Evolutionary conservation across 202 grass and related monocot species (phyloP), one percentile per base, ranked within the genome.

Genomic region (Digitaria exilis): DNA sequence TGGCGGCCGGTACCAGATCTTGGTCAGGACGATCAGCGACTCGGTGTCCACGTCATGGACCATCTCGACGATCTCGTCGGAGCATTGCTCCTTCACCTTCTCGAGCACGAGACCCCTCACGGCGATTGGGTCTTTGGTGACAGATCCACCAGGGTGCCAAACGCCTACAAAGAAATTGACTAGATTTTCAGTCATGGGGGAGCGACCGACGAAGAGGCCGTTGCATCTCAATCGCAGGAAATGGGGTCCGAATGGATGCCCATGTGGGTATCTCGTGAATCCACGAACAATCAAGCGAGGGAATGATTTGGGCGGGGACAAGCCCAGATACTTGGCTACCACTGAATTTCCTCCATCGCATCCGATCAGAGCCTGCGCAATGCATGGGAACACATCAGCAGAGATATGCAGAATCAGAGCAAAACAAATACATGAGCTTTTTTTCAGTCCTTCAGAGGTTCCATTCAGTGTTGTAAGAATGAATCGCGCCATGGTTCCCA

Each of bases 291-390:
- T 32, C 41, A 21, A 4, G 5, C 39, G 28, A 46, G 80, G 71
- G 11, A 70, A 1, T 3, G 37, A 70, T 13, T 29, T 80, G 1
- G 52, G 51, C 2, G 31, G 25, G 2, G 42, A 42, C 30, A 88
- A 9, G 2, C 85, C 85, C 12, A 91, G 5, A 25, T 72, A 80
- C 31, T 83, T 91, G 1, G 82, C 82, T 15, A 92, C 79, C 32
- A 86, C 86, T 4, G 86, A 92, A 30, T 92, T 92, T 9, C 58
- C 17, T 0, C 86, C 83, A 69, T 89, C 90, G 34, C 86, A 86
- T 17, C 82, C 86, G 6, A 91, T 88, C 17, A 92, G 18, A 32
- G 80, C 79, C 78, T 85, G 34, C 76, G 1, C 25, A 1, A 28
- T 1, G n/a, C n/a, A n/a, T n/a, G 3, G 32, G 1, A 46, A 14